Base-by-base conservation (phyloP, 139 green algal genomes). In the Asterochloris sp. region DNA sequence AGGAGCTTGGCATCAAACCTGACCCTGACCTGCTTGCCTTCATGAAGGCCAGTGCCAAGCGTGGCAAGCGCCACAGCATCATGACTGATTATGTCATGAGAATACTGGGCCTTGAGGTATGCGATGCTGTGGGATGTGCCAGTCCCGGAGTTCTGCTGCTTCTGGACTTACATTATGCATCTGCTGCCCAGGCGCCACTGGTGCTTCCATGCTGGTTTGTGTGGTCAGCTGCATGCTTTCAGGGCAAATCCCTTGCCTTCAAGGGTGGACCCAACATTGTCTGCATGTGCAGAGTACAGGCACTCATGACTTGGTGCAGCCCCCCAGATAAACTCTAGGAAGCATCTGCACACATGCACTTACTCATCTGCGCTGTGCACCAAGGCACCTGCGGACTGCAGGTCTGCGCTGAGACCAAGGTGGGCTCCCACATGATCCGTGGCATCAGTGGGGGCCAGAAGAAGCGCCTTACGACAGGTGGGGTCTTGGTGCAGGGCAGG, bases 401-500 rank as follows among this genome's bases (percentile, higher is more conserved):
- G 75, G 29, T 69, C 17, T 86, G 78, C n/a, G 64, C 69, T 11
- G 82, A 92, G 28, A 92, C 88, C 9, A 69, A 90, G 62, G 84
- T 94, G 16, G 91, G 91, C n/a, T 85, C 87, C 24, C 82, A 78
- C 10, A 90, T 95, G 85, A 63, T 94, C 74, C 87, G 90, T 0
- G 91, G 91, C 76, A 86, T 94, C 75, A 83, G 26, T 8, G 91
- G 91, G 23, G 90, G 88, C 17, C 83, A 95, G 86, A 84, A 87
- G 62, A 91, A 94, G 79, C 85, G 91, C 38, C 38, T 73, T 8
- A 73, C 66, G 21, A 73, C 66, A 73, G 66, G 66, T 73, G 66
- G 66, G 66, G 66, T 6, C 21, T 24, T 73, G 66, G 21, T 73
- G 23, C 66, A 73, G 66, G 19, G 23, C 66, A 73, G 23, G 66